Evolutionary conservation across 345 rosid species (phyloP).

Genomic region (Euphorbia pulcherrima): DNA sequence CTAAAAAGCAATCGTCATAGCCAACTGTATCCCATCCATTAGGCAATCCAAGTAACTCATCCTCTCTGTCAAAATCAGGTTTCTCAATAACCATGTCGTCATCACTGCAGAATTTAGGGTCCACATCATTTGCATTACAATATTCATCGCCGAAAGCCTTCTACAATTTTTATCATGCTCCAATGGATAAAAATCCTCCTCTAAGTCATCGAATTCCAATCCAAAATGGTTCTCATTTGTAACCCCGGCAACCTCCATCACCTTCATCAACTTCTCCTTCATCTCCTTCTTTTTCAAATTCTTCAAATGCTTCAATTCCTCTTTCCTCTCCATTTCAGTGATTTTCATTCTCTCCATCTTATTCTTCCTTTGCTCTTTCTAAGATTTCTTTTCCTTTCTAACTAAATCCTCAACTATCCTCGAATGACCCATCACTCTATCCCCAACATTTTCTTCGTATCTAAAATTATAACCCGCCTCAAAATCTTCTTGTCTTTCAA

Average conservation of each 20-base stretch:
- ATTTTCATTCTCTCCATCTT: slow-evolving; percentile 65
- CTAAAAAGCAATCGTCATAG: slow-evolving; percentile 52
- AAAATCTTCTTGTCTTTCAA: slow-evolving; percentile 56
- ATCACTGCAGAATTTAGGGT: slow-evolving; percentile 43
- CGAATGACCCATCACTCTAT: slow-evolving; percentile 63
- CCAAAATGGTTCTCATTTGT: slow-evolving; percentile 42
- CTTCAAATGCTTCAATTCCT: slow-evolving; percentile 82
- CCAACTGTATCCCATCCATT: slow-evolving; percentile 58
- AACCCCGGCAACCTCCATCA: slow-evolving; percentile 66
- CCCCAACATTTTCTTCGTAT: slow-evolving; percentile 65
- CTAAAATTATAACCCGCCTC: slow-evolving; percentile 48
- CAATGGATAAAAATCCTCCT: slow-evolving; percentile 73
- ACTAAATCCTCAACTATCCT: slow-evolving; percentile 74
- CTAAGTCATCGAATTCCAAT: slow-evolving; percentile 39
- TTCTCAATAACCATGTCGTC: slow-evolving; percentile 47
- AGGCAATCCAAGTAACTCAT: slow-evolving; percentile 77
- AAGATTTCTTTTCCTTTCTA: slow-evolving; percentile 65
- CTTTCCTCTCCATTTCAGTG: slow-evolving; percentile 67
- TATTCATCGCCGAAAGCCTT: slow-evolving; percentile 56
- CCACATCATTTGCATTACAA: slow-evolving; percentile 57
- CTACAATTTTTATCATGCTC: slow-evolving; percentile 81
- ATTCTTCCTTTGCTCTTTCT: slow-evolving; percentile 68
- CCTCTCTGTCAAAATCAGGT: slow-evolving; percentile 82
- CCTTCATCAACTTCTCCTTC: slow-evolving; percentile 62
- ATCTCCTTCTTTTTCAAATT: slow-evolving; percentile 87